These are phyloP conservation scores for Lineolata rhizophorae DNA, from an alignment of 495 filamentous ascomycete species.

Conservation along the genomic window DNA sequence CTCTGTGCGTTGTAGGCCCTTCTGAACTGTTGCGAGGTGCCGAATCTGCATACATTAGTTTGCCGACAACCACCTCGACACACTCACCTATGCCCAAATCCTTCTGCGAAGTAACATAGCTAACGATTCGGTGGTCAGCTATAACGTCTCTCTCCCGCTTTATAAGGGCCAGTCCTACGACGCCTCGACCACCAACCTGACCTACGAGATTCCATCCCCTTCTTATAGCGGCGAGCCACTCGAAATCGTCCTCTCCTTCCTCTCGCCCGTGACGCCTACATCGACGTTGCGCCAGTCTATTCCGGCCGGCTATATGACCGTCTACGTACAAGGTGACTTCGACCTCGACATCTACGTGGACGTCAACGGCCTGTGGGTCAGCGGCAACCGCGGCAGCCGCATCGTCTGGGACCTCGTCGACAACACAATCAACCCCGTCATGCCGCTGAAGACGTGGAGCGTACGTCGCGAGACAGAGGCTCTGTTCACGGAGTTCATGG, in stretches of 20 bases:
- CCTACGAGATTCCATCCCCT: conserved; percentile 43
- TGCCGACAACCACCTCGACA: too few relatives aligned
- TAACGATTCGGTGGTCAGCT: too few relatives aligned
- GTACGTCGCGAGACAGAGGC: conserved; percentile 41
- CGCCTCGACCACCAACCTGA: conserved; percentile 81
- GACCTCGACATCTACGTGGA: conserved; percentile 73
- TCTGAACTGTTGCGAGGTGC: too few relatives aligned
- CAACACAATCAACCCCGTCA: too few relatives aligned
- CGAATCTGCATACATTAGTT: too few relatives aligned
- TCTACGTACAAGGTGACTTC: conserved; percentile 47
- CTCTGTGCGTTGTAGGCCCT: too few relatives aligned
- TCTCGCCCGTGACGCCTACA: conserved; percentile 81
- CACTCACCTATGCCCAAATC: conserved; percentile 1
- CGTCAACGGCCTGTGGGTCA: conserved; percentile 77
- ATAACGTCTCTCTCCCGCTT: conserved; percentile 42
- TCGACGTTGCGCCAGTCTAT: conserved; percentile 82
- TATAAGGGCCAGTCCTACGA: conserved; percentile 73
- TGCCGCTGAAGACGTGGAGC: conserved; percentile 37
- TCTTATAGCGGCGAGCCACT: conserved; percentile 20
- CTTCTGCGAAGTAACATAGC: too few relatives aligned
- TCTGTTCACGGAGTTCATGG: conserved; percentile 48
- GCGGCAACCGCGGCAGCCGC: conserved; percentile 41
- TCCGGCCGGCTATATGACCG: conserved; percentile 65
- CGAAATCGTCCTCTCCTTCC: conserved; percentile 59
- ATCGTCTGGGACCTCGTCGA: conserved; percentile 44